Base-by-base conservation (phyloP, 2,329 filamentous ascomycete genomes). In the Curvularia sp. region DNA sequence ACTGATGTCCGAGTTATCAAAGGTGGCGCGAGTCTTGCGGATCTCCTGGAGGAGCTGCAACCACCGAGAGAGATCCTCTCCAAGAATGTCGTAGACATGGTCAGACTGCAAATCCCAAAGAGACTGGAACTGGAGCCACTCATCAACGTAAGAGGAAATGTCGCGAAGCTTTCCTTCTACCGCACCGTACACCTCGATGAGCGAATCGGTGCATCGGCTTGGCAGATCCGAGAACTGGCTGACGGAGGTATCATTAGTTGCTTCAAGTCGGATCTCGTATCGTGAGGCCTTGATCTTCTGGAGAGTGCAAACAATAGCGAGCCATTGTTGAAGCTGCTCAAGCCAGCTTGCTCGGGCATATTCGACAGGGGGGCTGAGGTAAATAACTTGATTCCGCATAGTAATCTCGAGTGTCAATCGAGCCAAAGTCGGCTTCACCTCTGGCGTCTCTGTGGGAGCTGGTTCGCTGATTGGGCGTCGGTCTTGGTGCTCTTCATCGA, bases 101-200 rank as follows among this genome's bases (percentile, higher is more conserved):
- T 97, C 94, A 2, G 94, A 92, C 75, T 97, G 94, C 57, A 99
- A 84, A 81, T 99, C 95, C 95, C 95, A 99, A 0, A 99, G 85
- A 6, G 94, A 98, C 78, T 99, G 95, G 79, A 98, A 99, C 70
- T 97, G 95, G 46, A 99, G 84, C 95, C 95, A 99, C 78, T 98
- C 96, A 75, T 97, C 93, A 9, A 99, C 92, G 68, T 99, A 99
- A 4, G 84, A 83, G 38, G 90, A 87, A 31, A 98, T 92, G 43
- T 90, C 88, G 15, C 85, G 83, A 4, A 99, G 81, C 78, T 95
- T 96, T 64, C 86, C 87, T 77, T 98, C 93, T 9, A 99, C 86
- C 0, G 89, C 88, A 33, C 85, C 84, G 74, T 98, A 97, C 0
- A 96, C 93, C 60, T 89, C 85, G 46, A 88, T 86, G 20, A 99